Conservation (phyloP, 306 rosid genomes). For the Pachyrhizus erosus region DNA sequence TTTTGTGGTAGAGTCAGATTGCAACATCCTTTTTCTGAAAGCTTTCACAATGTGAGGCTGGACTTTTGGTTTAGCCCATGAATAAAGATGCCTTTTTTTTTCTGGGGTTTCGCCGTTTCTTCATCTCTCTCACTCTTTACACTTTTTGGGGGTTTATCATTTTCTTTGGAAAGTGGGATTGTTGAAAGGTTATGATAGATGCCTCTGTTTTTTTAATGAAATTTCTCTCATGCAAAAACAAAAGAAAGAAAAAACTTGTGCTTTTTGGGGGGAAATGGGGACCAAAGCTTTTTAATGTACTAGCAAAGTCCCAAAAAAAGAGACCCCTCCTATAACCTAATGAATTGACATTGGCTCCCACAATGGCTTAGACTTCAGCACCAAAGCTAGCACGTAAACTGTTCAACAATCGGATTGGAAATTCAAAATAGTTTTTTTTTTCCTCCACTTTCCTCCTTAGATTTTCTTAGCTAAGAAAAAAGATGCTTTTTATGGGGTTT, state of each 20-base stretch:
- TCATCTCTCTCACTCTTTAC: background rate
- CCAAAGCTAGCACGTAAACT: slow-evolving; percentile 10
- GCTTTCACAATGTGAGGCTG: slow-evolving; percentile 31
- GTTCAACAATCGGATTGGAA: background rate
- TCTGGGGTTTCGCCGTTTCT: background rate
- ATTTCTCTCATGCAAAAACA: background rate
- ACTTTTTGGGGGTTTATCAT: slow-evolving; percentile 37
- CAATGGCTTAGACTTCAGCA: slow-evolving; percentile 10
- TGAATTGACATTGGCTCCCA: slow-evolving; percentile 38
- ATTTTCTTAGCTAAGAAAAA: slow-evolving; percentile 29
- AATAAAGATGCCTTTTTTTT: slow-evolving; percentile 28
- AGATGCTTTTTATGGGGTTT: slow-evolving; percentile 42
- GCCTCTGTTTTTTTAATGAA: background rate
- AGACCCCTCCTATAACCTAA: slow-evolving; percentile 34
- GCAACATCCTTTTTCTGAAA: slow-evolving; percentile 37
- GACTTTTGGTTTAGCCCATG: slow-evolving; percentile 41
- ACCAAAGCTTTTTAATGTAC: slow-evolving; percentile 32
- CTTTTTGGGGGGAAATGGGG: slow-evolving; percentile 39
- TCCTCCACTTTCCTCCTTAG: slow-evolving; percentile 9
- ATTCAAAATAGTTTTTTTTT: slow-evolving; percentile 15
- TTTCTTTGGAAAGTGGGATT: slow-evolving; percentile 42
- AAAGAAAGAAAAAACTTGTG: background rate
- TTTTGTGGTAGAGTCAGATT: slow-evolving; percentile 45
- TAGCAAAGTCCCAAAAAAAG: slow-evolving; percentile 30
- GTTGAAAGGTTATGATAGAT: slow-evolving; percentile 34